These are phyloP conservation scores for Hansenula anomala DNA, from an alignment of 1,139 yeast genomes.

Conservation along the genomic window DNA sequence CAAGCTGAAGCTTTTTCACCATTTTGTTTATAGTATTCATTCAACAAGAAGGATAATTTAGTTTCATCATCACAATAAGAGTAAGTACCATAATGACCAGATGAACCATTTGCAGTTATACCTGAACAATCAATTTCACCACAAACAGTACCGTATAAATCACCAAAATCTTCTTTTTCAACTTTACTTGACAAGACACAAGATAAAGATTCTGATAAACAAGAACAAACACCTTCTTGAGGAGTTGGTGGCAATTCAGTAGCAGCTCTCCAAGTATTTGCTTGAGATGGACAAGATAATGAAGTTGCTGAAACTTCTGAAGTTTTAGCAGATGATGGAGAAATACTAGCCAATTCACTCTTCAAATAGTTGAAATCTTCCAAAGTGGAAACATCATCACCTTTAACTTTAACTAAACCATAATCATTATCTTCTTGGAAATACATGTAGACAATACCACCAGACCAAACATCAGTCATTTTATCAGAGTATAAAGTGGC, in stretches of 20 bases:
- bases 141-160: slow-evolving; percentile 54
- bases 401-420: slow-evolving; percentile 61
- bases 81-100: slow-evolving; percentile 58
- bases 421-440: slow-evolving; percentile 67
- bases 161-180: slow-evolving; percentile 46
- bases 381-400: slow-evolving; percentile 53
- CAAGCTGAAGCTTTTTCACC: slow-evolving; percentile 47
- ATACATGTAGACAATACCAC: slow-evolving; percentile 83
- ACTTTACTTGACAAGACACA: slow-evolving; percentile 53
- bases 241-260: slow-evolving; percentile 73
- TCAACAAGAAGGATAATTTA: slow-evolving; percentile 57
- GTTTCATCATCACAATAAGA: slow-evolving; percentile 62
- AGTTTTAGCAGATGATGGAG: slow-evolving; percentile 57
- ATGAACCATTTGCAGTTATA: slow-evolving; percentile 52
- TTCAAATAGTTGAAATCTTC: slow-evolving; percentile 54
- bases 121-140: slow-evolving; percentile 46
- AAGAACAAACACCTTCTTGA: slow-evolving; percentile 52
- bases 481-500: slow-evolving; percentile 44
- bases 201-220: slow-evolving; percentile 43
- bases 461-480: slow-evolving; percentile 77
- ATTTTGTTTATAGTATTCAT: slow-evolving; percentile 56
- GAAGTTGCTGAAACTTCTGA: slow-evolving; percentile 42
- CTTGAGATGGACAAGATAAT: slow-evolving; percentile 48
- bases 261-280: slow-evolving; percentile 54
- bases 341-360: slow-evolving; percentile 45